Conservation (phyloP, 805 yeast species). For the Nadsonia fulvescens region DNA sequence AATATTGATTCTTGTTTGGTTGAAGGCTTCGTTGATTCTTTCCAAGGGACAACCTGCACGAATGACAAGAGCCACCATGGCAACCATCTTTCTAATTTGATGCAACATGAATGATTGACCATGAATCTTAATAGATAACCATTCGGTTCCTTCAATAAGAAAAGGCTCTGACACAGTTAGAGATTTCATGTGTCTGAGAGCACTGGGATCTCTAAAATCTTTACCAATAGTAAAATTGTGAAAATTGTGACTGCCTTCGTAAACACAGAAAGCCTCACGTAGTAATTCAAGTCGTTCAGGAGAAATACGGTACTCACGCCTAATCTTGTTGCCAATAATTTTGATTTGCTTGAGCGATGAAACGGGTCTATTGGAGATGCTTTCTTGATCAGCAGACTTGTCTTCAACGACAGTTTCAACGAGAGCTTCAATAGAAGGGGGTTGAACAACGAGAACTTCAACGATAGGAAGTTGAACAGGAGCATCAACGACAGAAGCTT, state of each 20-base stretch:
- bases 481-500: no score
- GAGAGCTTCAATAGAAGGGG: no score
- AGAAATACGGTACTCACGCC: constrained; percentile 54
- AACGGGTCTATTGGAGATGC: neutral
- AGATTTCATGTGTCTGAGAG: constrained; percentile 65
- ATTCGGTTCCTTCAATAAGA: constrained; percentile 82
- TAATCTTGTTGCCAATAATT: constrained; percentile 35
- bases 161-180: constrained; percentile 74
- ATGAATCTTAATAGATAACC: constrained; percentile 91
- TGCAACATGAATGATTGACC: constrained; percentile 98
- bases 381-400: no score
- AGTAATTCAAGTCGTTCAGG: constrained; percentile 41
- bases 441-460: no score
- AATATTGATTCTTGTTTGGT: constrained; percentile 57
- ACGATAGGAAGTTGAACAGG: no score
- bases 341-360: constrained; percentile 8
- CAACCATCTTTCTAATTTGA: constrained; percentile 95
- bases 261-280: constrained; percentile 50
- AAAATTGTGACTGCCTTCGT: constrained; percentile 82
- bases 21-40: constrained; percentile 64
- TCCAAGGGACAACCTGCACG: constrained; percentile 61
- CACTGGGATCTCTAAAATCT: constrained; percentile 64
- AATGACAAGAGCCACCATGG: constrained; percentile 75
- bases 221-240: constrained; percentile 80
- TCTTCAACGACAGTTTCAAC: no score